phyloP scores from a whole-genome alignment of 192 early-diverging fungal genomes.

The Phycomyces nitens region DNA sequence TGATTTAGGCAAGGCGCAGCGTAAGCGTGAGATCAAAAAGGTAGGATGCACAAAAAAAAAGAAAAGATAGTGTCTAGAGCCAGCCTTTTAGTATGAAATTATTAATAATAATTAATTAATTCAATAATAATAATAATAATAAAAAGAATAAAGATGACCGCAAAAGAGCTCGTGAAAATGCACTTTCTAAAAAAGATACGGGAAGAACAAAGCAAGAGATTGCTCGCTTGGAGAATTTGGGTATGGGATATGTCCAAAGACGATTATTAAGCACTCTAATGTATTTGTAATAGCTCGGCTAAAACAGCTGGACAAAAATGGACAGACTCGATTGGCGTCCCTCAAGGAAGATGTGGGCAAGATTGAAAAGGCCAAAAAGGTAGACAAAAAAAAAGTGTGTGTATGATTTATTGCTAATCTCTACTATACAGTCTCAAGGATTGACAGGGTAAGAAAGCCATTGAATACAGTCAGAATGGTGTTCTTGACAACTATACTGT shows the following conservation, averaged over 20 bases:
- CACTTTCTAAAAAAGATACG: constrained; percentile 55
- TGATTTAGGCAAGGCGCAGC: constrained; percentile 29
- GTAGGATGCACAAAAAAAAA: background rate
- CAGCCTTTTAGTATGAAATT: background rate
- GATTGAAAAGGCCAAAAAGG: constrained; percentile 58
- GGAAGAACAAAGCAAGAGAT: constrained; percentile 52
- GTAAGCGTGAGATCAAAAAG: constrained; percentile 36
- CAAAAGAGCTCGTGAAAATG: constrained; percentile 50
- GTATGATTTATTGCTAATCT: background rate
- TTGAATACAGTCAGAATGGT: background rate
- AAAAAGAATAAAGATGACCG: constrained; percentile 63
- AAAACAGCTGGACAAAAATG: constrained; percentile 48
- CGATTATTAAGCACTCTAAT: no score
- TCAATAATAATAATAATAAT: background rate
- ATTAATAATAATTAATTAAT: no score
- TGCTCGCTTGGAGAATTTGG: constrained; percentile 36
- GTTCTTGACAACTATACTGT: no score
- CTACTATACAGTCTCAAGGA: constrained; percentile 7
- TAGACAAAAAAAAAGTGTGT: constrained; percentile 6
- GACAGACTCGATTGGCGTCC: constrained; percentile 38
- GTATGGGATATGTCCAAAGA: no score
- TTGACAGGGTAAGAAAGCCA: constrained; percentile 16
- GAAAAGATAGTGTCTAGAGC: background rate
- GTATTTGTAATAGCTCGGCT: constrained; percentile 31
- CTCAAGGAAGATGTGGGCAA: constrained; percentile 48